Conservation (phyloP, 2,329 filamentous ascomycete species). For the Pseudogymnoascus sp. region DNA sequence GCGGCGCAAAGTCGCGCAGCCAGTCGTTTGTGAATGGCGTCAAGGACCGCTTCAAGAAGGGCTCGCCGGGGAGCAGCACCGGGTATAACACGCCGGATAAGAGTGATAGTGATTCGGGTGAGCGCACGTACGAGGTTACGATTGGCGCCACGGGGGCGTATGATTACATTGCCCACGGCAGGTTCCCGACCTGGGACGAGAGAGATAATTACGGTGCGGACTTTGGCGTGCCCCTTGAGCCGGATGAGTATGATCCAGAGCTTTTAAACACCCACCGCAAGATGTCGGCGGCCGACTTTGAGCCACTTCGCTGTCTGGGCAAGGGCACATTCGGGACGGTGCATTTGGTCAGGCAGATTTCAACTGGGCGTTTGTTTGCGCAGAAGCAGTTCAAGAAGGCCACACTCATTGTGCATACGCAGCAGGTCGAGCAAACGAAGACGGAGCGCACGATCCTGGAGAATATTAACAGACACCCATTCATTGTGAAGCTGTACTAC, state of each 20-base stretch:
- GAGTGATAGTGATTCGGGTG: conserved; percentile 53
- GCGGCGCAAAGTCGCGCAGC: conserved; percentile 36
- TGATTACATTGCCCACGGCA: conserved; percentile 48
- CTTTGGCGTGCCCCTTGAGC: conserved; percentile 33
- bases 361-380: conserved; percentile 82
- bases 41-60: conserved; percentile 33
- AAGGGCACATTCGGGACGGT: conserved; percentile 97
- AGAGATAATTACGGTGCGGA: conserved; percentile 25
- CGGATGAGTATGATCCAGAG: conserved; percentile 46
- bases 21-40: conserved; percentile 50
- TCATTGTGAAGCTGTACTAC: conserved; percentile 96
- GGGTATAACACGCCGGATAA: conserved; percentile 30
- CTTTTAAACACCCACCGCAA: conserved; percentile 53
- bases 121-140: conserved; percentile 75
- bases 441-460: conserved; percentile 92
- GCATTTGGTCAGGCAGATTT: conserved; percentile 78
- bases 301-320: conserved; percentile 81
- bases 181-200: conserved; percentile 20
- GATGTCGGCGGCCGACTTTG: conserved; percentile 77
- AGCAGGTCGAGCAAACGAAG: conserved; percentile 92
- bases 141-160: conserved; percentile 68
- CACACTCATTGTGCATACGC: conserved; percentile 88
- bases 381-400: conserved; percentile 99
- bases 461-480: conserved; percentile 91
- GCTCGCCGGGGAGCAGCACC: conserved; percentile 35